phyloP scores from a whole-genome alignment of 148 eudicot genomes.

The Silene uniflora region DNA sequence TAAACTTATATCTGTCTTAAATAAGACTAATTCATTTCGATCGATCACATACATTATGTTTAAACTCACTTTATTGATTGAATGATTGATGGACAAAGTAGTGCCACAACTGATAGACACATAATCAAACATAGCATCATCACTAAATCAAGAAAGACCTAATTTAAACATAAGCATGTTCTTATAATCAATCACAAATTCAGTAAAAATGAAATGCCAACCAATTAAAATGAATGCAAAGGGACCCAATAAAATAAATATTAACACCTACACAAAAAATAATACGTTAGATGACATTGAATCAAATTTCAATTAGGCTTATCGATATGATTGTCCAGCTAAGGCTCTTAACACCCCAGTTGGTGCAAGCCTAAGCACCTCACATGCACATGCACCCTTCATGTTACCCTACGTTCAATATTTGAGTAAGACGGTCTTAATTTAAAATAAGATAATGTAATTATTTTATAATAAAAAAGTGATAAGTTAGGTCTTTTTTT shows the following conservation, averaged over 20 bases:
- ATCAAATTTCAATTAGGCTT: neutral
- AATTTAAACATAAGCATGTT: constrained; percentile 13
- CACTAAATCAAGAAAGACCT: constrained; percentile 5
- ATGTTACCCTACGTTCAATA: neutral
- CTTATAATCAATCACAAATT: constrained; percentile 2
- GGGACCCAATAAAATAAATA: constrained; percentile 21
- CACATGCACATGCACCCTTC: constrained; percentile 19
- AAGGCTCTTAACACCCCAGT: constrained; percentile 1
- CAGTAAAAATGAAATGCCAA: constrained; percentile 7
- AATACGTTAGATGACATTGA: neutral
- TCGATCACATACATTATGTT: too few species aligned
- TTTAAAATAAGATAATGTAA: too few species aligned
- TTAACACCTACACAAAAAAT: constrained; percentile 12
- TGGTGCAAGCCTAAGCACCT: constrained; percentile 6
- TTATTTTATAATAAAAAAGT: too few species aligned
- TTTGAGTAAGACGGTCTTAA: too few species aligned
- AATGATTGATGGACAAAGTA: neutral
- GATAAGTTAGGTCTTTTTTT: too few species aligned
- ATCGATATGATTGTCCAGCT: constrained; percentile 22
- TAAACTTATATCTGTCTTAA: too few species aligned
- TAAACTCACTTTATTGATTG: neutral
- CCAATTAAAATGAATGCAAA: constrained; percentile 8
- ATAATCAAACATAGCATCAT: neutral
- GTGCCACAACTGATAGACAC: neutral
- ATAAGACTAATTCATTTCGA: too few species aligned